Evolutionary conservation across 371 early-diverging fungal species (phyloP), one percentile per base, ranked within the genome.

Genomic region (Amoeboaphelidium protococcarum): DNA sequence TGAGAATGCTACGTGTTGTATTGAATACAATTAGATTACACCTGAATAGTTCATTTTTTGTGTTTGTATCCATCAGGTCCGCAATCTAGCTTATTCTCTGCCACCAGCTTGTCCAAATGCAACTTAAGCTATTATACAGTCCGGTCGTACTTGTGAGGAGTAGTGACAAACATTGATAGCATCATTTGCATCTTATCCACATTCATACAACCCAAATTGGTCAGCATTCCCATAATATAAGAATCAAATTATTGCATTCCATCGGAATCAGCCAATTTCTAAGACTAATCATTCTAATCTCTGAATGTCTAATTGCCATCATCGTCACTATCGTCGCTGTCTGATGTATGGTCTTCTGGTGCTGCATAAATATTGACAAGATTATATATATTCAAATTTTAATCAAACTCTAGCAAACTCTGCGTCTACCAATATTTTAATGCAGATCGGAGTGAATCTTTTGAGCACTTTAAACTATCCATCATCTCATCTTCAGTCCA

Each of bases 191-290:
- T 65, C 12, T 68, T 50, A 46, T 65, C 68, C 22, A 67, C 47
- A 6, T 65, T 55, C 27, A 65, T 46, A 1, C 63, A 52, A 0
- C 65, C 65, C 27, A 65, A 47, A 47, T 68, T 65, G 23, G 68
- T 68, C 19, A 65, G 55, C 65, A 65, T 65, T 10, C 59, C 65
- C 13, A 59, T 59, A 23, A 65, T 57, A 37, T 53, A 65, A 37
- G 54, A 53, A 19, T 54, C 62, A 45, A 68, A 64, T 45, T 55
- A 31, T n/a, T 52, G 54, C 47, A 65, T 26, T 19, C 56, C 54
- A n/a, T 59, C 63, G 0, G 55, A 19, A 42, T 4, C 42, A 42
- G n/a, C n/a, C n/a, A n/a, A n/a, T n/a, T n/a, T n/a, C n/a, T n/a
- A n/a, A n/a, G 10, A 12, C n/a, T 12, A 10, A 12, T 37, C n/a